Evolutionary conservation across 2,329 filamentous ascomycete species (phyloP), one percentile per base, ranked within the genome.

Genomic region (Fusarium stilboides): DNA sequence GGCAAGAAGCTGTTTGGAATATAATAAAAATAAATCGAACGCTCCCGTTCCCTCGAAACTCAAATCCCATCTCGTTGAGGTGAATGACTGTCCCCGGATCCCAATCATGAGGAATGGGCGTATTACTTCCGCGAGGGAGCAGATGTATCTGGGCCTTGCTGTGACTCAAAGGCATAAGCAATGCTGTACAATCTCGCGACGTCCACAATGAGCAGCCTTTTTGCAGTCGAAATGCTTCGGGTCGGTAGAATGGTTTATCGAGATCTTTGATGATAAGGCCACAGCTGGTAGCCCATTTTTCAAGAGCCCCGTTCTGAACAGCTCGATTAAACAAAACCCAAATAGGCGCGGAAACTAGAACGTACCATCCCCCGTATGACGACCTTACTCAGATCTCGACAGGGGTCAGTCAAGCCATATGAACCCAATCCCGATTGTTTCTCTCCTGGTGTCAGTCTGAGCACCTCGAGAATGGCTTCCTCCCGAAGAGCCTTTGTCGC

Each of bases 1-100:
- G 15, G 19, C 3, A 17, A 9, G 61, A 43, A 6, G 37, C 31
- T 24, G 66, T 70, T 19, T 42, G 62, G 31, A 71, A 65, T 26
- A 72, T 34, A 5, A 71, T 65, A 33, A 68, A 71, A 20, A 71
- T 70, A 26, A 72, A 71, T 6, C 69, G 40, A 45, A 72, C 57
- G 26, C 69, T 70, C 15, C 69, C 69, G 14, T 22, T 57, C 8
- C 66, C 69, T 8, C 24, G 51, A 37, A 72, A 42, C 40, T 54
- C 46, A 14, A 71, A 14, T 6, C 69, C 69, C 52, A 70, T 70
- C 37, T 72, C 62, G 49, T 65, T 61, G 31, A 72, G 24, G 19
- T 72, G 66, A 26, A 71, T 45, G 8, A 71, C 39, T 31, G 65
- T 65, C 33, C 43, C 40, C 24, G 69, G 62, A 28, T 70, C 46